Conservation (phyloP, 208 protist species). For the Wallacemonas sp. region DNA sequence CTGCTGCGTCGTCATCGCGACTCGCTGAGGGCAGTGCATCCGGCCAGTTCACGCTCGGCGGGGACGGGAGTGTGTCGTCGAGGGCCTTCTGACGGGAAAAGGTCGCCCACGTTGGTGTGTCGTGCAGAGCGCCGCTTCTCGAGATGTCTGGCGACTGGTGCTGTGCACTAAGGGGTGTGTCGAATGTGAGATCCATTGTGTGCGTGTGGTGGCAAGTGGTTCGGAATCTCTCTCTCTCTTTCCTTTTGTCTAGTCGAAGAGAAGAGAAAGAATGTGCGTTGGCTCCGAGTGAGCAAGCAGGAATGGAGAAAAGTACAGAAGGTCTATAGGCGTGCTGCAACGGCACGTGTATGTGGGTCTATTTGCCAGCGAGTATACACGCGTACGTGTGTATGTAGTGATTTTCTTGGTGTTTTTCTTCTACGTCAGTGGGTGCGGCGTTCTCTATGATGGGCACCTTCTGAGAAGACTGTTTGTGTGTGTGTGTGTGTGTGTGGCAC, state of each 20-base stretch:
- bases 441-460: no score
- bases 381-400: not conserved
- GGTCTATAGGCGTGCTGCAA: no score
- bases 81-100: not conserved
- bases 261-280: no score
- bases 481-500: conserved; percentile 13
- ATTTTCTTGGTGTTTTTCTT: not conserved
- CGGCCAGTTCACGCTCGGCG: not conserved
- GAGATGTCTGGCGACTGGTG: not conserved
- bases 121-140: not conserved
- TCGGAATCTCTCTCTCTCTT: not conserved
- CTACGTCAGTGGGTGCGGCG: no score
- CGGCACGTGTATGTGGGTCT: no score
- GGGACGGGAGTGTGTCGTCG: conserved; percentile 5
- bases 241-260: not conserved
- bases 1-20: no score
- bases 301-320: not conserved
- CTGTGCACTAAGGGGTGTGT: not conserved
- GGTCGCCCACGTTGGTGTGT: not conserved
- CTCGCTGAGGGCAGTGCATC: no score
- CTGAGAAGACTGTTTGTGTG: no score
- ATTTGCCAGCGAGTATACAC: not conserved
- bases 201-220: not conserved
- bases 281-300: no score
- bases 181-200: not conserved